phyloP scores from a whole-genome alignment of 2,329 filamentous ascomycete species.

The Talaromyces rugulosus region DNA sequence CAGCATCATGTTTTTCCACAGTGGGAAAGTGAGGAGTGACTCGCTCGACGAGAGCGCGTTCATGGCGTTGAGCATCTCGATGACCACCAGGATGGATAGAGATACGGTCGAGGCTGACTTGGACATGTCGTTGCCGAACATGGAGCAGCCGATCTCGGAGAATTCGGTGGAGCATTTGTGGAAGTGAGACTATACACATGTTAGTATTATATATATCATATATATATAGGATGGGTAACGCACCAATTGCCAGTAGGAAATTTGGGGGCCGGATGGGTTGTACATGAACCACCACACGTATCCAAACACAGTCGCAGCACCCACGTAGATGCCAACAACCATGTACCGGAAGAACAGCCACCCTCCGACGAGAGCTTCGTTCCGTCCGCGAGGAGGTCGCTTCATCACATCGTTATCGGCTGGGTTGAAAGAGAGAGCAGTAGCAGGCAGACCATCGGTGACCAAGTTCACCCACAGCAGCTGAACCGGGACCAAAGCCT shows the following conservation, averaged over 20 bases:
- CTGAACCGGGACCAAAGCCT: slow-evolving; percentile 94
- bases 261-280: slow-evolving; percentile 83
- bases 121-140: slow-evolving; percentile 82
- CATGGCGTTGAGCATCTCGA: slow-evolving; percentile 99
- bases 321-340: slow-evolving; percentile 92
- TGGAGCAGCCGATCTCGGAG: slow-evolving; percentile 83
- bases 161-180: slow-evolving; percentile 85
- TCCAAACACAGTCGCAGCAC: slow-evolving; percentile 87
- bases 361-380: slow-evolving; percentile 85
- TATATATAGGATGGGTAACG: slow-evolving; percentile 20
- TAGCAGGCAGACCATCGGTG: slow-evolving; percentile 93
- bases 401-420: slow-evolving; percentile 98
- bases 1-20: slow-evolving; percentile 99
- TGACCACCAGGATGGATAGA: slow-evolving; percentile 85
- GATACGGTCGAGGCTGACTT: slow-evolving; percentile 91
- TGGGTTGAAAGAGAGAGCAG: slow-evolving; percentile 95
- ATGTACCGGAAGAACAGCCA: slow-evolving; percentile 99
- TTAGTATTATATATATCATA: slow-evolving; percentile 1
- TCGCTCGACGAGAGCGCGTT: slow-evolving; percentile 95
- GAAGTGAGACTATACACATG: slow-evolving; percentile 63
- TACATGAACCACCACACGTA: slow-evolving; percentile 99
- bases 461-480: slow-evolving; percentile 98
- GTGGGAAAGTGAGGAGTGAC: slow-evolving; percentile 82
- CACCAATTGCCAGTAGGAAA: slow-evolving; percentile 79
- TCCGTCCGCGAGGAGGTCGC: slow-evolving; percentile 81